Conservation (phyloP, 2,329 filamentous ascomycete species). For the Byssochlamys sp. region DNA sequence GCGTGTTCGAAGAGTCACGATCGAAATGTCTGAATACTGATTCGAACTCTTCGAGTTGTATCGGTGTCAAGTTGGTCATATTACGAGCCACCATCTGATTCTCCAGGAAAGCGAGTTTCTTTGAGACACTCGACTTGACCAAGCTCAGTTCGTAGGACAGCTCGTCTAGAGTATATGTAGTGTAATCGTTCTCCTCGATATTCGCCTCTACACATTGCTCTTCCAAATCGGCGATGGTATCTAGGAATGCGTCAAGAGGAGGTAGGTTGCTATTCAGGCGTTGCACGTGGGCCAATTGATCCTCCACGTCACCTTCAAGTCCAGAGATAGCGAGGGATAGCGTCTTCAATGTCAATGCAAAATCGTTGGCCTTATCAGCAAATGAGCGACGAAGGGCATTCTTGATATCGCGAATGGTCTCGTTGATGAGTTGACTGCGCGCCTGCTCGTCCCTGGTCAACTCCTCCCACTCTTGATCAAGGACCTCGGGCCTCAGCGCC, state of each 20-base stretch:
- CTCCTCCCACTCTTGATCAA: slow-evolving; percentile 72
- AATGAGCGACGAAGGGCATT: slow-evolving; percentile 85
- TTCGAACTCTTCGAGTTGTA: slow-evolving; percentile 96
- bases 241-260: slow-evolving; percentile 82
- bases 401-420: slow-evolving; percentile 97
- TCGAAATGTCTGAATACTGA: slow-evolving; percentile 97
- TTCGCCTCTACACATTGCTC: slow-evolving; percentile 89
- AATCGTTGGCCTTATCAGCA: slow-evolving; percentile 96
- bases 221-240: slow-evolving; percentile 76
- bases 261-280: slow-evolving; percentile 75
- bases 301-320: slow-evolving; percentile 93
- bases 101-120: slow-evolving; percentile 92
- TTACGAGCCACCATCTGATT: slow-evolving; percentile 97
- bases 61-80: slow-evolving; percentile 97
- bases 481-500: slow-evolving; percentile 69
- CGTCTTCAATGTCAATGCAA: slow-evolving; percentile 87
- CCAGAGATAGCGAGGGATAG: slow-evolving; percentile 90
- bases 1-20: slow-evolving; percentile 76
- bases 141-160: slow-evolving; percentile 85
- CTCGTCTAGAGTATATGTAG: slow-evolving; percentile 97
- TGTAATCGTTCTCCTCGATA: slow-evolving; percentile 98
- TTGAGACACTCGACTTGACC: slow-evolving; percentile 83
- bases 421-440: slow-evolving; percentile 88
- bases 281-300: slow-evolving; percentile 79
- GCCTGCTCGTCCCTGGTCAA: slow-evolving; percentile 77